Evolutionary conservation across 169 alveolate species (phyloP).

Genomic region (Besnoitia besnoiti): DNA sequence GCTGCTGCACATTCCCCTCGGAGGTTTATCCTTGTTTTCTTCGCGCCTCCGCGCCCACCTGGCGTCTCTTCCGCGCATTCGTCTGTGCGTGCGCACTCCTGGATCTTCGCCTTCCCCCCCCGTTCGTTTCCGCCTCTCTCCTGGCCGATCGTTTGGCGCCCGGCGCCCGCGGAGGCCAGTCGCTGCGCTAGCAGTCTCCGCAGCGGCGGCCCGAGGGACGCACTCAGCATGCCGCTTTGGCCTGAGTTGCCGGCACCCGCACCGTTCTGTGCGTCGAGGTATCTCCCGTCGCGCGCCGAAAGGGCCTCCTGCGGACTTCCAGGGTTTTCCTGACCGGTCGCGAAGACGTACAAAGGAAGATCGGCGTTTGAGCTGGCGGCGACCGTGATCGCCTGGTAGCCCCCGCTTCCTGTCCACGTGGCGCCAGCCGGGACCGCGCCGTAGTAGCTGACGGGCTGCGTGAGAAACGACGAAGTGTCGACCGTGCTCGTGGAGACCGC

Average conservation of each 20-base stretch:
- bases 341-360: not conserved
- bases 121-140: too few relatives aligned
- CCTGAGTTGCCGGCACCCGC: not conserved
- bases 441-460: not conserved
- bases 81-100: too few relatives aligned
- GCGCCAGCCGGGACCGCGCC: not conserved
- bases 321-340: not conserved
- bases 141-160: too few relatives aligned
- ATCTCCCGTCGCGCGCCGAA: too few relatives aligned
- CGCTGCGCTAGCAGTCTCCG: not conserved
- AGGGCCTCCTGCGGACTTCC: not conserved
- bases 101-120: too few relatives aligned
- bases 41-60: too few relatives aligned
- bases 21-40: too few relatives aligned
- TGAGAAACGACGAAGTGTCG: not conserved
- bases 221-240: not conserved
- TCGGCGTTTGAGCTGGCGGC: not conserved
- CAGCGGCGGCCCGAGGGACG: conserved; percentile 5
- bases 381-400: conserved; percentile 2
- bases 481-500: not conserved
- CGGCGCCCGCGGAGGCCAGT: too few relatives aligned
- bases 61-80: too few relatives aligned
- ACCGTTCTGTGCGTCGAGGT: too few relatives aligned
- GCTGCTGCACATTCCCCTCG: too few relatives aligned
- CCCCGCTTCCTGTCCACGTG: not conserved